phyloP scores from a whole-genome alignment of 306 rosid genomes.

The Fragaria vesca region DNA sequence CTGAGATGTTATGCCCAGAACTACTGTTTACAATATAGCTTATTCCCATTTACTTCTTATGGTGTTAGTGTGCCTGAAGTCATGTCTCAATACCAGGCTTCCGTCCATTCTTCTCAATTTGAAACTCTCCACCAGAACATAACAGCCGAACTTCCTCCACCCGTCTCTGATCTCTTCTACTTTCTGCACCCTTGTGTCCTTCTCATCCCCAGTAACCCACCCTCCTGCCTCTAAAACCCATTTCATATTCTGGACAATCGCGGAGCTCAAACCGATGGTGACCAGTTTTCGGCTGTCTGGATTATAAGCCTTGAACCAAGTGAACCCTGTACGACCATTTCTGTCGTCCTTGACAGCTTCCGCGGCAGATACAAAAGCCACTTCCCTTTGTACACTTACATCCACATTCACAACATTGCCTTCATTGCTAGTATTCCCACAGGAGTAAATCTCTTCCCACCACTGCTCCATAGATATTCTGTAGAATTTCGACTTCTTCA shows the following conservation, averaged over 20 bases:
- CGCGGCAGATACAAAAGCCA: conserved; percentile 44
- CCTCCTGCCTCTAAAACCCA: conserved; percentile 79
- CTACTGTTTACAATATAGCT: not conserved
- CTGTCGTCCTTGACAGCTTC: conserved; percentile 46
- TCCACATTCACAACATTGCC: conserved; percentile 41
- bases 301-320: conserved; percentile 56
- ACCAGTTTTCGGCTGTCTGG: conserved; percentile 27
- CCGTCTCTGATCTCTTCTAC: conserved; percentile 44
- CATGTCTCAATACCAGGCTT: conserved; percentile 44
- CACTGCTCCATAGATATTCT: conserved; percentile 68
- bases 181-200: conserved; percentile 40
- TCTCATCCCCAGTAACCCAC: conserved; percentile 56
- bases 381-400: conserved; percentile 60
- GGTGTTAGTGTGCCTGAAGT: conserved; percentile 55
- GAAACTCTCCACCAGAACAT: conserved; percentile 68
- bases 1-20: not conserved
- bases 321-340: conserved; percentile 40
- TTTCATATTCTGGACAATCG: conserved; percentile 58
- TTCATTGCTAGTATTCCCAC: conserved; percentile 37
- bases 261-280: conserved; percentile 58
- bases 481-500: conserved; percentile 59
- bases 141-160: conserved; percentile 59
- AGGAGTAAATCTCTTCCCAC: conserved; percentile 76
- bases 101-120: conserved; percentile 61
- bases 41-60: conserved; percentile 58